A percentile compares a stretch with the other conserved stretches of the same genome.
These are phyloP conservation scores for Claviceps pusilla DNA, from an alignment of 2,329 filamentous ascomycete genomes.

Conservation along the genomic window DNA sequence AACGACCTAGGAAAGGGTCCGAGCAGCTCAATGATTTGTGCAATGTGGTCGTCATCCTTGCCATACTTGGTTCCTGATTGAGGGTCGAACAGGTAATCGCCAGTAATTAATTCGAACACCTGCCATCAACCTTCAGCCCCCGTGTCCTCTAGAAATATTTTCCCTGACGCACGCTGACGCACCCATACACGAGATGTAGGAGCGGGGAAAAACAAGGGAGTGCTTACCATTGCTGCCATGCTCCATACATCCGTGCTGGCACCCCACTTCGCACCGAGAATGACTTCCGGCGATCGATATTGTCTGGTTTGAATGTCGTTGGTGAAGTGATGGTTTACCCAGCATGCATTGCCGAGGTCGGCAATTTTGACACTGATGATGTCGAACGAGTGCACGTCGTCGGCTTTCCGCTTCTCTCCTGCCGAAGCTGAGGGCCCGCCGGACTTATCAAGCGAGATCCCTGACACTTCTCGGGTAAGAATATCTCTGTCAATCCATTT, in stretches of 20 bases:
- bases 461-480: conserved; percentile 81
- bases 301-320: conserved; percentile 98
- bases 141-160: neutral
- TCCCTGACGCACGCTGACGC: too few relatives aligned
- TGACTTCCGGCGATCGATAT: conserved; percentile 93
- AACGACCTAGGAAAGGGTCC: conserved; percentile 86
- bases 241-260: conserved; percentile 99
- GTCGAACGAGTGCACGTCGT: conserved; percentile 44
- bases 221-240: conserved; percentile 94
- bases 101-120: conserved; percentile 95
- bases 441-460: conserved; percentile 78
- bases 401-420: conserved; percentile 48
- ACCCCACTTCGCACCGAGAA: conserved; percentile 92
- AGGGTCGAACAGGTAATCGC: conserved; percentile 95
- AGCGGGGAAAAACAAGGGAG: neutral
- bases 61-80: conserved; percentile 98
- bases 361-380: conserved; percentile 98
- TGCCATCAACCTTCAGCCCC: conserved; percentile 20
- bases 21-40: conserved; percentile 93
- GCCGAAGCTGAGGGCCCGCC: conserved; percentile 32
- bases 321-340: conserved; percentile 97
- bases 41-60: conserved; percentile 98
- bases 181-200: neutral
- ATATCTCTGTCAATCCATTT: conserved; percentile 49
- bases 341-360: conserved; percentile 94